A percentile compares a stretch with the other conserved stretches of the same genome.
Evolutionary conservation across 139 green algal genomes (phyloP).

Genomic region (Volvox africanus): DNA sequence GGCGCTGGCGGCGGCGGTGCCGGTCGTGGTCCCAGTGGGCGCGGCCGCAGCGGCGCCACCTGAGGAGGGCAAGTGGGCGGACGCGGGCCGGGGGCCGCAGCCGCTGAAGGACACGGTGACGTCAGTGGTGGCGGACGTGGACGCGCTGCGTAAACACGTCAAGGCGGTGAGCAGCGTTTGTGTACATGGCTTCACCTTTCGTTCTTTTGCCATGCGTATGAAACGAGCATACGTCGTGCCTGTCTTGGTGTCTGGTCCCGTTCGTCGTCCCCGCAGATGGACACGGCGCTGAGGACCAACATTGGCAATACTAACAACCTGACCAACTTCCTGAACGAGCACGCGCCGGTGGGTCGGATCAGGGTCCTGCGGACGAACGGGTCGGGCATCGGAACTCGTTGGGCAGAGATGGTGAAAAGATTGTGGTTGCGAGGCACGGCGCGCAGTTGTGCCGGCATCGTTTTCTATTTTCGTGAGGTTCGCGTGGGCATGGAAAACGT

Average conservation of each 20-base stretch:
- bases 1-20: neutral
- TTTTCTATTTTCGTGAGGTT: too few species aligned
- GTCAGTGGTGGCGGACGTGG: slow-evolving; percentile 16
- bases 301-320: slow-evolving; percentile 41
- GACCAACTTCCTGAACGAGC: slow-evolving; percentile 19
- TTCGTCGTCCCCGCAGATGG: slow-evolving; percentile 15
- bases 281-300: slow-evolving; percentile 22
- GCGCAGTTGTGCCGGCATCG: too few species aligned
- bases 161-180: slow-evolving; percentile 19
- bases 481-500: too few species aligned
- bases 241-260: neutral
- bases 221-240: neutral
- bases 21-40: neutral
- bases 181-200: too few species aligned
- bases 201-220: too few species aligned
- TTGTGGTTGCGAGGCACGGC: too few species aligned
- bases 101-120: slow-evolving; percentile 27
- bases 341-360: slow-evolving; percentile 19
- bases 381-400: too few species aligned
- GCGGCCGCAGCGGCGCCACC: neutral
- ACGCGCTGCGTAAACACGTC: slow-evolving; percentile 31
- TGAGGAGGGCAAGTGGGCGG: slow-evolving; percentile 28
- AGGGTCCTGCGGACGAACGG: neutral
- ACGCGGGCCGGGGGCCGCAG: slow-evolving; percentile 21
- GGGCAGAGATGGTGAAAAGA: too few species aligned